phyloP scores from a whole-genome alignment of 2,329 filamentous ascomycete genomes.

The Phoma sp. region DNA sequence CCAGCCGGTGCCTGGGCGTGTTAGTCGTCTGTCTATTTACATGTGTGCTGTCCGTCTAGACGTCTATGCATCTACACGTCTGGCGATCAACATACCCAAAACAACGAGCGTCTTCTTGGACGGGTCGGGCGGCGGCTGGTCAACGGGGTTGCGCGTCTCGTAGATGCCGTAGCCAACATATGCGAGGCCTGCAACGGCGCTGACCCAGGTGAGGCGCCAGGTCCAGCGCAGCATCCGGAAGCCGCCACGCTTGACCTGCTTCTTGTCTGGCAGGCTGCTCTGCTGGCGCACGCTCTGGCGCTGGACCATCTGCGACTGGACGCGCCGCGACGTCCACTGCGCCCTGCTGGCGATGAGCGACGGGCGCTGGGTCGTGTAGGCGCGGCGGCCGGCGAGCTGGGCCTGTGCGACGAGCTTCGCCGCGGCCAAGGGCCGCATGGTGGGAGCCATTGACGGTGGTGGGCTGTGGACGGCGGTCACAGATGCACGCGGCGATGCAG shows the following conservation, averaged over 20 bases:
- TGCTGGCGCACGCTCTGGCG: conserved; percentile 45
- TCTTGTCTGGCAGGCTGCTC: conserved; percentile 41
- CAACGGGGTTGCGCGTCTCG: conserved; percentile 77
- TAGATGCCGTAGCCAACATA: conserved; percentile 84
- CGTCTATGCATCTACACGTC: too few relatives aligned
- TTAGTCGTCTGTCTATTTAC: neutral
- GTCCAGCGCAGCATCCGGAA: conserved; percentile 78
- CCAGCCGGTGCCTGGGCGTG: conserved; percentile 83
- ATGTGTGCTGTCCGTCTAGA: too few relatives aligned
- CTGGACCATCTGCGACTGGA: conserved; percentile 43
- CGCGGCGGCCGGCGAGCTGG: conserved; percentile 44
- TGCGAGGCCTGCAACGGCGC: conserved; percentile 70
- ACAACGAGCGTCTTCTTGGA: conserved; percentile 96
- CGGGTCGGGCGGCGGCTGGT: conserved; percentile 81
- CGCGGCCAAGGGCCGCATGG: conserved; percentile 46
- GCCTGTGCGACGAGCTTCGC: conserved; percentile 40
- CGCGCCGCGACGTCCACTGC: conserved; percentile 42
- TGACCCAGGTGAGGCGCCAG: conserved; percentile 83
- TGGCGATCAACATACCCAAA: conserved; percentile 68
- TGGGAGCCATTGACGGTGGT: conserved; percentile 41
- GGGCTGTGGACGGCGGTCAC: neutral
- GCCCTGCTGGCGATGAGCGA: conserved; percentile 44
- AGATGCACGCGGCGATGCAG: conserved; percentile 11
- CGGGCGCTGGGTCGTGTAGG: conserved; percentile 44
- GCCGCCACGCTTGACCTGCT: conserved; percentile 50